These are phyloP conservation scores for Sarocladium kiliense DNA, from an alignment of 2,329 filamentous ascomycete genomes.

Conservation along the genomic window DNA sequence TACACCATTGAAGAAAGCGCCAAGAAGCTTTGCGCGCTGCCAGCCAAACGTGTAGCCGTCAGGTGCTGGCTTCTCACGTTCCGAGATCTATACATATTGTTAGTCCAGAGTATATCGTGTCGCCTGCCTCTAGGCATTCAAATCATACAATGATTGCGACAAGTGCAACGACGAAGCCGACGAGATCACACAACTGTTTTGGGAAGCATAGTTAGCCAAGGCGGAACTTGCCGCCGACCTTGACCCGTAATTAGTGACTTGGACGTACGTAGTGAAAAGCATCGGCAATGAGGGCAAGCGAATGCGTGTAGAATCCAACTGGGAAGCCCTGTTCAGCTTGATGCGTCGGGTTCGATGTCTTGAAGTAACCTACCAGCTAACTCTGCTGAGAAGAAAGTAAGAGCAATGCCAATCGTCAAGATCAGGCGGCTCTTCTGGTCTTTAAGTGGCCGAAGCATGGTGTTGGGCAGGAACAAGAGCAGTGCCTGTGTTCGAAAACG, in stretches of 20 bases:
- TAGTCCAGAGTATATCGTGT: neutral
- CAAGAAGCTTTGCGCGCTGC: slow-evolving; percentile 67
- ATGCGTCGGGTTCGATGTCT: slow-evolving; percentile 4
- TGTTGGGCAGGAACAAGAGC: too few species aligned
- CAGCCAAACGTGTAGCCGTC: slow-evolving; percentile 60
- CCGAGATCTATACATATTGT: slow-evolving; percentile 41
- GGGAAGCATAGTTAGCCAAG: slow-evolving; percentile 13
- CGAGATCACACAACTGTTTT: slow-evolving; percentile 60
- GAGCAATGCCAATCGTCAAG: slow-evolving; percentile 43
- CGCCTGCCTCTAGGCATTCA: neutral
- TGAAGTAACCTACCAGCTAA: slow-evolving; percentile 33
- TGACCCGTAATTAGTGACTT: neutral
- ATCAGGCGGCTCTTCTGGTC: slow-evolving; percentile 23
- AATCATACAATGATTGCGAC: slow-evolving; percentile 52
- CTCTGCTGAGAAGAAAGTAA: slow-evolving; percentile 47
- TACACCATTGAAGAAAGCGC: slow-evolving; percentile 76
- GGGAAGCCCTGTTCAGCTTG: neutral
- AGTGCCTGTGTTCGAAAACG: too few species aligned
- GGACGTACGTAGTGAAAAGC: slow-evolving; percentile 68
- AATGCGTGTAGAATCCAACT: slow-evolving; percentile 66
- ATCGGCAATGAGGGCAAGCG: slow-evolving; percentile 69
- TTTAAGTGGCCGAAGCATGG: neutral
- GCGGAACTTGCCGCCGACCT: neutral
- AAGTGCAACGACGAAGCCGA: slow-evolving; percentile 64
- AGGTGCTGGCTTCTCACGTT: slow-evolving; percentile 47